Evolutionary conservation across 2,329 filamentous ascomycete species (phyloP).

Genomic region (Penicillium sp.): DNA sequence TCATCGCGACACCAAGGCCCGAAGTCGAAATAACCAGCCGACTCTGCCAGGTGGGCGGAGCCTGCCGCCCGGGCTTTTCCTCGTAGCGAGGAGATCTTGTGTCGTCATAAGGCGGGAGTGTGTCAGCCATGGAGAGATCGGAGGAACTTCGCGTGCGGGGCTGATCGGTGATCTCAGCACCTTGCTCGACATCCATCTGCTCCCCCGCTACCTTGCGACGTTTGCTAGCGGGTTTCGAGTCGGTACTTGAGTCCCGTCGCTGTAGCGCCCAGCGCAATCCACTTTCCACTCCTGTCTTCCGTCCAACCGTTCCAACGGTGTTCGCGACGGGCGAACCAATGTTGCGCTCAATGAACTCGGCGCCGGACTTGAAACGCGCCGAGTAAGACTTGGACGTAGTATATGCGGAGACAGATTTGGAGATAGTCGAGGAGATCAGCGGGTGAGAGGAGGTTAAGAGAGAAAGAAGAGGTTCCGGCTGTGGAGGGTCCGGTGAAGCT

Average conservation of each 20-base stretch:
- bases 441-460: slow-evolving; percentile 87
- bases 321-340: slow-evolving; percentile 78
- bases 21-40: slow-evolving; percentile 87
- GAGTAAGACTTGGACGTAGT: slow-evolving; percentile 86
- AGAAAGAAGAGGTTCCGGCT: slow-evolving; percentile 77
- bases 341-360: slow-evolving; percentile 86
- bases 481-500: slow-evolving; percentile 41
- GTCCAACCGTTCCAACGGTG: slow-evolving; percentile 78
- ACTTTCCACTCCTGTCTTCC: slow-evolving; percentile 82
- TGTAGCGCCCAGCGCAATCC: slow-evolving; percentile 79
- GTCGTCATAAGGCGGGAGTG: slow-evolving; percentile 80
- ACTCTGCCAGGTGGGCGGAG: slow-evolving; percentile 66
- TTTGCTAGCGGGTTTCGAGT: slow-evolving; percentile 37
- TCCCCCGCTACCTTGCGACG: slow-evolving; percentile 46
- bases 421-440: slow-evolving; percentile 78
- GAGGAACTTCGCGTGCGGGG: slow-evolving; percentile 55
- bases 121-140: slow-evolving; percentile 67
- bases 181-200: slow-evolving; percentile 50
- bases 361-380: slow-evolving; percentile 81
- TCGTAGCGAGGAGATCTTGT: slow-evolving; percentile 72
- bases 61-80: slow-evolving; percentile 31
- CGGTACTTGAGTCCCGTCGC: slow-evolving; percentile 36
- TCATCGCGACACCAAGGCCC: slow-evolving; percentile 86
- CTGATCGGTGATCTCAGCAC: slow-evolving; percentile 21
- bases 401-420: slow-evolving; percentile 80